Evolutionary conservation across 1,284 basidiomycete species (phyloP).

Genomic region (Ustilago nuda): DNA sequence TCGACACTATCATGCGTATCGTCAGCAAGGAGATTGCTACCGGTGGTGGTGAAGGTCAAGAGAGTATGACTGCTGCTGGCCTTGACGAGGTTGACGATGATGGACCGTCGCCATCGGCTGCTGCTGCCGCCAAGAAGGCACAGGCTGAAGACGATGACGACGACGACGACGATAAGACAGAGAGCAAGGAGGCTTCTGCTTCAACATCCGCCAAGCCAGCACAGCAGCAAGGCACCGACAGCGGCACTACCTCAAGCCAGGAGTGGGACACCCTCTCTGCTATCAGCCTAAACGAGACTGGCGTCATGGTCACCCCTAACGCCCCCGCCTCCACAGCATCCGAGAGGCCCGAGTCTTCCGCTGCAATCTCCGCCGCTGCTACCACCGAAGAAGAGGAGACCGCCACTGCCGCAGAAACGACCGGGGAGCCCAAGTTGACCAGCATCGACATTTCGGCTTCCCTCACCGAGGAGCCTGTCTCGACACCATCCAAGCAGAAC

Average conservation of each 20-base stretch:
- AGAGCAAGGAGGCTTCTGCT: conserved; percentile 26
- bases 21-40: conserved; percentile 85
- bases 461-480: conserved; percentile 7
- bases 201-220: conserved; percentile 21
- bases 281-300: conserved; percentile 48
- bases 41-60: conserved; percentile 37
- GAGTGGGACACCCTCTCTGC: conserved; percentile 58
- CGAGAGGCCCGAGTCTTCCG: conserved; percentile 20
- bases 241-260: conserved; percentile 58
- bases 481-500: conserved; percentile 39
- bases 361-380: conserved; percentile 12
- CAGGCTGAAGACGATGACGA: conserved; percentile 9
- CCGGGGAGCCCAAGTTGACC: conserved; percentile 27
- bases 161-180: conserved; percentile 7
- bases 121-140: conserved; percentile 6
- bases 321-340: conserved; percentile 21
- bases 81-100: conserved; percentile 59
- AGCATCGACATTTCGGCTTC: conserved; percentile 37
- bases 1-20: conserved; percentile 90
- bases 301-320: conserved; percentile 42
- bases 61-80: conserved; percentile 34
- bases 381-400: conserved; percentile 8
- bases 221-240: conserved; percentile 38
- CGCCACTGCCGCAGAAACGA: neutral
- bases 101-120: conserved; percentile 21